These are phyloP conservation scores for Keithomyces neogunnii DNA, from an alignment of 2,329 filamentous ascomycete genomes.

Conservation along the genomic window DNA sequence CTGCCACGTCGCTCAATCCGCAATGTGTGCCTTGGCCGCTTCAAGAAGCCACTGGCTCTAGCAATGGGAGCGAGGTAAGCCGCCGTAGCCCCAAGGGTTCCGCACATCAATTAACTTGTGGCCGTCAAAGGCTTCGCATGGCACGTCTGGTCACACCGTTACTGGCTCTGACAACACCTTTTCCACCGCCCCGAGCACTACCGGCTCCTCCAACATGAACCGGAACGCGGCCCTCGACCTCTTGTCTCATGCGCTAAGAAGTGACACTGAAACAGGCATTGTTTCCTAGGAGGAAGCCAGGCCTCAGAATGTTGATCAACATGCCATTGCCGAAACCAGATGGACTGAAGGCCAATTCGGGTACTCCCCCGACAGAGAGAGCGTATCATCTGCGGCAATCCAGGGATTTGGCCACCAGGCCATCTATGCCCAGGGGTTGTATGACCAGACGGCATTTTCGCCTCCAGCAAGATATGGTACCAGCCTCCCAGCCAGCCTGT, in stretches of 20 bases:
- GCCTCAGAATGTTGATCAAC: background rate
- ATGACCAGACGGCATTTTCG: background rate
- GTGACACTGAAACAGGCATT: constrained; percentile 1
- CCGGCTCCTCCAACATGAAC: background rate
- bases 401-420: background rate
- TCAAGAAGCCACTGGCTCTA: background rate
- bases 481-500: constrained; percentile 5
- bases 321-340: background rate
- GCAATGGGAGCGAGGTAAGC: constrained; percentile 6
- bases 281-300: constrained; percentile 7
- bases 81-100: background rate
- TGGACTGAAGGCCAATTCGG: background rate
- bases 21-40: constrained; percentile 5
- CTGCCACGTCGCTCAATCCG: constrained; percentile 1
- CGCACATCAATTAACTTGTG: background rate
- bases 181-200: constrained; percentile 4
- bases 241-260: constrained; percentile 4
- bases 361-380: background rate
- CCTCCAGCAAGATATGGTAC: background rate
- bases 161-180: constrained; percentile 1
- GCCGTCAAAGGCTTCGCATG: background rate
- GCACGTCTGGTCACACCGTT: background rate
- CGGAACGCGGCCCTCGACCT: constrained; percentile 1
- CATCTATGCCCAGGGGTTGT: background rate
- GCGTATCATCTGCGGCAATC: background rate